Conservation (phyloP, 768 basidiomycete genomes). For the Mrakia gelida region DNA sequence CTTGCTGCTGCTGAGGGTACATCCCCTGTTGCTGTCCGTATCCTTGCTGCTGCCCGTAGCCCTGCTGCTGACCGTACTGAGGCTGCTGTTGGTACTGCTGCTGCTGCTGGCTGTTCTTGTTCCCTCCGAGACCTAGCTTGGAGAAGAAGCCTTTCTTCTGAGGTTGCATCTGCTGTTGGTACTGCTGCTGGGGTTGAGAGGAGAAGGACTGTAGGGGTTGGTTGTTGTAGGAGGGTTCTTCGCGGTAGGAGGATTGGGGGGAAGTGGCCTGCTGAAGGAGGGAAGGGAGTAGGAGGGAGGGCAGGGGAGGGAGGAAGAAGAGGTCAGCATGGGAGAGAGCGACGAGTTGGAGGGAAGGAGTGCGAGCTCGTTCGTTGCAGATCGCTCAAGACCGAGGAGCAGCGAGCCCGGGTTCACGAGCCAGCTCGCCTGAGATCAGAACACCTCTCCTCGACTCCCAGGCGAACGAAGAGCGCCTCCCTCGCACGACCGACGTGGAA, state of each 20-base stretch:
- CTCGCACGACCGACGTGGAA: neutral
- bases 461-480: neutral
- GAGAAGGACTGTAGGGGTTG: neutral
- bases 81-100: constrained; percentile 3
- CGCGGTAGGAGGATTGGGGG: neutral
- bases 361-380: neutral
- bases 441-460: too few species aligned
- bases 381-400: neutral
- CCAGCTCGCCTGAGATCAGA: too few species aligned
- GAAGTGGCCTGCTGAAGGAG: too few species aligned
- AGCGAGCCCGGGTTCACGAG: neutral
- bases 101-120: neutral
- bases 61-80: neutral
- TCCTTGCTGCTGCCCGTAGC: neutral
- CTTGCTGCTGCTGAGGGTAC: neutral
- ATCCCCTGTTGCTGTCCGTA: neutral
- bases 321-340: neutral
- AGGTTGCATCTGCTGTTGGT: neutral
- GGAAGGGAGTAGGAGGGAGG: neutral
- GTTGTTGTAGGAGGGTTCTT: neutral
- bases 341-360: neutral
- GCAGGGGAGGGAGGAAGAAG: neutral
- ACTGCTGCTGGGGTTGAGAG: neutral
- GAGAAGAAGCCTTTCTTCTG: constrained; percentile 11
- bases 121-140: neutral